A percentile compares a stretch with the other conserved stretches of the same genome.
These are phyloP conservation scores for Aspergillus homomorphus DNA, from an alignment of 495 filamentous ascomycete species.

Conservation along the genomic window DNA sequence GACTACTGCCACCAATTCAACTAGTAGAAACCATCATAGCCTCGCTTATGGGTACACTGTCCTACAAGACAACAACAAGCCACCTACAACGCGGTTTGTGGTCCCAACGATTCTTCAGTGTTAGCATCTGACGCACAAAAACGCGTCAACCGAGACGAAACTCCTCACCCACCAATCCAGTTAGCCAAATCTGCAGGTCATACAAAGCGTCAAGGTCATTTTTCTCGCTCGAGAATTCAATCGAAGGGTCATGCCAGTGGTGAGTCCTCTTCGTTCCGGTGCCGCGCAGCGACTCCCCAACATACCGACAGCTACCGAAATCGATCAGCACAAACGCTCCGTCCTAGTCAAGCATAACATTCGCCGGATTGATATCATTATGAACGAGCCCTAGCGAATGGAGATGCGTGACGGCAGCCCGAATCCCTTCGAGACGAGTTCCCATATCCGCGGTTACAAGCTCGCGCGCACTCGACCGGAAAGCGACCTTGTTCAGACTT, in stretches of 20 bases:
- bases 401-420: constrained; percentile 37
- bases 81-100: no score
- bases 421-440: constrained; percentile 22
- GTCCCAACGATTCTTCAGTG: no score
- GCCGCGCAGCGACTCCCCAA: constrained; percentile 21
- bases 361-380: constrained; percentile 39
- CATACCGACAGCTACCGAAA: constrained; percentile 35
- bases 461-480: constrained; percentile 19
- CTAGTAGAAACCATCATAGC: no score
- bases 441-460: constrained; percentile 18
- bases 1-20: no score
- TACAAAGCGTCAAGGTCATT: constrained; percentile 23
- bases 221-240: constrained; percentile 20
- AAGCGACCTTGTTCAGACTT: constrained; percentile 17
- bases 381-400: constrained; percentile 35
- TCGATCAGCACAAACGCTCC: constrained; percentile 38
- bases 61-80: no score
- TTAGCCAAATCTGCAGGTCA: constrained; percentile 17
- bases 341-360: constrained; percentile 37
- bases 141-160: not conserved
- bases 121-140: no score
- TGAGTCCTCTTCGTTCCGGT: constrained; percentile 24
- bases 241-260: constrained; percentile 21
- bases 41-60: no score
- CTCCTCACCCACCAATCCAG: constrained; percentile 9